Evolutionary conservation across 345 rosid genomes (phyloP), one percentile per base, ranked within the genome.

Genomic region (Passiflora organensis): DNA sequence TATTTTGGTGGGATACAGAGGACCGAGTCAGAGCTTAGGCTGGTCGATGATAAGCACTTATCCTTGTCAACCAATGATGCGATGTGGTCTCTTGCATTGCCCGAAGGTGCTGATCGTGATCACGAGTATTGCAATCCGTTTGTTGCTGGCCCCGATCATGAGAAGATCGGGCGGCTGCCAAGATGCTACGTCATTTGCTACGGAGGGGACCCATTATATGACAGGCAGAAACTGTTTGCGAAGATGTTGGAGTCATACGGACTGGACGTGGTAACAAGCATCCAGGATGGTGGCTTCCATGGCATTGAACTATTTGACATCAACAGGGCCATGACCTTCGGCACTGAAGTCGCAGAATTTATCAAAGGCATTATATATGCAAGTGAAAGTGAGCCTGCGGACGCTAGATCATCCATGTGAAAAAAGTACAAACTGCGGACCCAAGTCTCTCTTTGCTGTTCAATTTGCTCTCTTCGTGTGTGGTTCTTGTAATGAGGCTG

Each of bases 121-220:
- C 98, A 86, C 53, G 84, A 76, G 66, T 88, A 76, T 48, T 69
- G 87, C 53, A 84, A 91, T 51, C 96, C 89, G n/a, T 12, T 48
- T 16, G 66, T 49, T 5, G 53, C 49, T 3, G 80, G 67, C 13
- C 43, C 73, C 20, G 18, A 63, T 0, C 59, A 36, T 14, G 80
- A 63, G 5, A 81, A 75, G 43, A 79, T 84, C 64, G 58, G 68
- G 59, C 74, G 78, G 61, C 63, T 91, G 6, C 89, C 82, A 6
- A 58, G 59, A 57, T 75, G 81, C 59, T 66, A 72, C 2, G 61
- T 88, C 19, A 57, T 25, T 48, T 86, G 85, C 0, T 76, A 80
- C n/a, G 85, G 72, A 0, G 91, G 93, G 5, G 96, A 91, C 67
- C 98, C 98, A 24, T 67, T 86, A 12, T 50, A 56, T 0, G 95